Conservation (phyloP, 345 rosid genomes). For the Rhodamnia argentea region DNA sequence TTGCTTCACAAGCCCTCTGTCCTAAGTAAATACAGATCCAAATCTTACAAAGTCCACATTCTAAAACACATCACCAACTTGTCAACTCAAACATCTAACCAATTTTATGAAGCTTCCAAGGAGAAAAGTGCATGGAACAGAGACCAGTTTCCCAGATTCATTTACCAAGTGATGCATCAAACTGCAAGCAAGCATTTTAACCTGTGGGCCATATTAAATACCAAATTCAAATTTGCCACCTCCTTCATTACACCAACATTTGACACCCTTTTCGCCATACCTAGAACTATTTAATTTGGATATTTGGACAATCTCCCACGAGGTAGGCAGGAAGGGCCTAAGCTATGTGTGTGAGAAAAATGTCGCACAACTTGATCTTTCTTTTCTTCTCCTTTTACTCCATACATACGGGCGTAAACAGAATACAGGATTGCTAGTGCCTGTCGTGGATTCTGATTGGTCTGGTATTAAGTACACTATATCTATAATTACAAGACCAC, state of each 20-base stretch:
- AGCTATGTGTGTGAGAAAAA: neutral
- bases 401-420: neutral
- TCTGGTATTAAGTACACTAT: neutral
- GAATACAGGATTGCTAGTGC: neutral
- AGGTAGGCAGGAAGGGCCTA: neutral
- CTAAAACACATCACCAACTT: neutral
- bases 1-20: neutral
- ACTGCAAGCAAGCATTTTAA: neutral
- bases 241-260: neutral
- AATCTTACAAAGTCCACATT: neutral
- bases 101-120: neutral
- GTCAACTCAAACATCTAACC: neutral
- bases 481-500: neutral
- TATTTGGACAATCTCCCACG: neutral
- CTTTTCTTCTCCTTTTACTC: neutral
- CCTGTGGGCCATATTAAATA: neutral
- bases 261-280: neutral
- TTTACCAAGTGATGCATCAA: neutral
- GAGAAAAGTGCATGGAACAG: neutral
- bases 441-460: neutral
- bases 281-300: neutral
- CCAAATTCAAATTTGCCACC: neutral
- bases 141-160: neutral
- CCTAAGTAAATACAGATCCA: neutral
- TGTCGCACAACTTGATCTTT: neutral